Evolutionary conservation across 139 green algal species (phyloP).

Genomic region (Tetraselmis striata): DNA sequence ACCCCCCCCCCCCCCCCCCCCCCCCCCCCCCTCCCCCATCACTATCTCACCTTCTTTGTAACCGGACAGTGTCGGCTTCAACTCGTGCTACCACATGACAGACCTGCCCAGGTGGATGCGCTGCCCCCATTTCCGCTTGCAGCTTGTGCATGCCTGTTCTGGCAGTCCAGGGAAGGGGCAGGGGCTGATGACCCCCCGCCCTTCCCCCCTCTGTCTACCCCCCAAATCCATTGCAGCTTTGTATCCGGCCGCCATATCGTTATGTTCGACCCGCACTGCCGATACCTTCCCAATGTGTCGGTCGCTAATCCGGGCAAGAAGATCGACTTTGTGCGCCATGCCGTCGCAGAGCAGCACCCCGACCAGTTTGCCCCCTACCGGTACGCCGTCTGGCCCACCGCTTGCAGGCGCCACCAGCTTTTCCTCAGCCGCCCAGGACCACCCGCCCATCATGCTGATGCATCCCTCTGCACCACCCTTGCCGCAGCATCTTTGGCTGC

Average conservation of each 20-base stretch:
- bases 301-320: conserved; percentile 55
- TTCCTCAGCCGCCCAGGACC: too few species aligned
- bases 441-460: too few species aligned
- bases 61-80: conserved; percentile 56
- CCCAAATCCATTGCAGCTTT: too few species aligned
- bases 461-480: background rate
- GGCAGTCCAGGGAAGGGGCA: too few species aligned
- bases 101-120: conserved; percentile 44
- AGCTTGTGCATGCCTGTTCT: too few species aligned
- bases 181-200: too few species aligned
- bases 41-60: background rate
- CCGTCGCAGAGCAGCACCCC: conserved; percentile 7
- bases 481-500: conserved; percentile 29
- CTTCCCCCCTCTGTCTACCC: too few species aligned
- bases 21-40: background rate
- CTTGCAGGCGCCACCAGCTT: too few species aligned
- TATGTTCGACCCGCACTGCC: conserved; percentile 71
- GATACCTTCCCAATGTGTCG: conserved; percentile 11
- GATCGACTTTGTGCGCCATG: conserved; percentile 57
- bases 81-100: conserved; percentile 67
- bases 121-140: too few species aligned
- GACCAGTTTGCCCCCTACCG: conserved; percentile 44
- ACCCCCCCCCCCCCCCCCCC: background rate
- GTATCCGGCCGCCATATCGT: conserved; percentile 49
- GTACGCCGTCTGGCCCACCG: too few species aligned